Evolutionary conservation across 148 eudicot species (phyloP).

Genomic region (Chenopodium suecicum): DNA sequence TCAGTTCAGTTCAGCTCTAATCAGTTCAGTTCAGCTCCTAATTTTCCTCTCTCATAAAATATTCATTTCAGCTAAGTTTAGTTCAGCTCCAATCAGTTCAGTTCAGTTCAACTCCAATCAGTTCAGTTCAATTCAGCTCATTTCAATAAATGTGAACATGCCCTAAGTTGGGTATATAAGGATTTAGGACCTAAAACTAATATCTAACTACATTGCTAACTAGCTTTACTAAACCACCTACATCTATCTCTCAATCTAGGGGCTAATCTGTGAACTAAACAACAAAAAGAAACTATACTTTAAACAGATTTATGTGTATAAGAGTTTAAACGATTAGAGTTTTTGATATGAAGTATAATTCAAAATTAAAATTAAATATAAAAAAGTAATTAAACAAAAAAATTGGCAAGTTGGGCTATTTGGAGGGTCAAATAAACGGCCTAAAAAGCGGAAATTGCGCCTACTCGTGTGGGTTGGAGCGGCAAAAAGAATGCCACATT

Average conservation of each 20-base stretch:
- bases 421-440: constrained; percentile 24
- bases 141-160: no score
- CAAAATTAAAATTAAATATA: not conserved
- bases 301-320: not conserved
- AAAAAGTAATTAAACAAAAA: not conserved
- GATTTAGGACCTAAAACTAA: no score
- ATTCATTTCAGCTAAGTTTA: no score
- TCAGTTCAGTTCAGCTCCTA: no score
- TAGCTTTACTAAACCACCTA: no score
- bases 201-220: no score
- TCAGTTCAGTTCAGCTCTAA: no score
- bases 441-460: constrained; percentile 50
- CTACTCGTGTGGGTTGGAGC: constrained; percentile 41
- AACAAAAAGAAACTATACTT: not conserved
- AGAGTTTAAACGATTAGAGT: not conserved
- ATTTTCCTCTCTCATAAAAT: no score
- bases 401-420: not conserved
- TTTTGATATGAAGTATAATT: not conserved
- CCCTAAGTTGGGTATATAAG: no score
- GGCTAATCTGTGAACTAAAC: not conserved
- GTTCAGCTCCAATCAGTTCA: no score
- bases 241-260: not conserved
- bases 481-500: constrained; percentile 42
- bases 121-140: no score
- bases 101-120: no score